Evolutionary conservation across 108 stramenopile species (phyloP).

Genomic region (Fragilariopsis cylindrus): DNA sequence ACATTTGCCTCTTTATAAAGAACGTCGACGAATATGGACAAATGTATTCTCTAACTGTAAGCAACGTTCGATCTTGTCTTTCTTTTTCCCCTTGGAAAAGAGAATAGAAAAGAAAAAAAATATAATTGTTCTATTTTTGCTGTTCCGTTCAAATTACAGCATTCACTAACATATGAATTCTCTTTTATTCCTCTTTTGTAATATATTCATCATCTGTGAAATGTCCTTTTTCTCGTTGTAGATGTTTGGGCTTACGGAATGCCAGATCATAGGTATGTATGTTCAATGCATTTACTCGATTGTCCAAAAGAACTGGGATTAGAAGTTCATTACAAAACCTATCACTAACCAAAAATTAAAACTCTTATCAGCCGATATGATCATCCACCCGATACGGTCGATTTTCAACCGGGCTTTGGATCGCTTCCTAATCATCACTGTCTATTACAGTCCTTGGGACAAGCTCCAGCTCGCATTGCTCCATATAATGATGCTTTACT

Average conservation of each 20-base stretch:
- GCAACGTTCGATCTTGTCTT: neutral
- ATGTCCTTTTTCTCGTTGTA: neutral
- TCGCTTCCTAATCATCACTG: slow-evolving; percentile 49
- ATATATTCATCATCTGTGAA: neutral
- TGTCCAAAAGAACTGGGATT: too few species aligned
- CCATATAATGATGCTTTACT: slow-evolving; percentile 23
- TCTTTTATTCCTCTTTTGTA: too few species aligned
- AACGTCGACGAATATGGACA: slow-evolving; percentile 4
- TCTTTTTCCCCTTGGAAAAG: neutral
- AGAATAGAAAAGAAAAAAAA: too few species aligned
- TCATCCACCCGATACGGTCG: slow-evolving; percentile 23
- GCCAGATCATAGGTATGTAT: neutral
- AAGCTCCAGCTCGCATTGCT: neutral
- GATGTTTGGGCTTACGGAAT: slow-evolving; percentile 8
- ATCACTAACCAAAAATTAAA: too few species aligned
- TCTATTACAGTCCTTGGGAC: slow-evolving; percentile 14
- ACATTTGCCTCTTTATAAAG: neutral
- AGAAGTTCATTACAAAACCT: too few species aligned
- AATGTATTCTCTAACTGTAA: slow-evolving; percentile 1
- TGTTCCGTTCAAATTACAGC: too few species aligned
- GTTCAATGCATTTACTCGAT: too few species aligned
- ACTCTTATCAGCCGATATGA: neutral
- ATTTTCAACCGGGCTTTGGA: slow-evolving; percentile 46
- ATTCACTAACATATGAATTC: too few species aligned
- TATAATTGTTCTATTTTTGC: too few species aligned